phyloP scores from a whole-genome alignment of 1,284 basidiomycete species.

The Sparassis latifolia region DNA sequence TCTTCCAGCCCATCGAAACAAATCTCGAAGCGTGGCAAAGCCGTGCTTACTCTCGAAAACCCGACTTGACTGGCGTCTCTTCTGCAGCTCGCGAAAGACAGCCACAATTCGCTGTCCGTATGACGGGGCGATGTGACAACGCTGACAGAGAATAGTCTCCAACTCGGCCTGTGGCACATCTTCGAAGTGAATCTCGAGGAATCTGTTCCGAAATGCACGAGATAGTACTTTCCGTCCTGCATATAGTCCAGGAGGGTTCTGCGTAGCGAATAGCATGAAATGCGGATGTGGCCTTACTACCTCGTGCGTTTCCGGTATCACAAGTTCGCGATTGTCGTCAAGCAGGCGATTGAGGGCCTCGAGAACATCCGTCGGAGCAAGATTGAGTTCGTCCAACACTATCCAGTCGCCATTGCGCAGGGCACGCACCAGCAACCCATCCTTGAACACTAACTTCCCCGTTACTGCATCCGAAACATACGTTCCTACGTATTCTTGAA shows the following conservation, averaged over 20 bases:
- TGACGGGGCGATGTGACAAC: constrained; percentile 87
- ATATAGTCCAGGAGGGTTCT: constrained; percentile 97
- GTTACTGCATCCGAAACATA: constrained; percentile 92
- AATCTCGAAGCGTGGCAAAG: constrained; percentile 93
- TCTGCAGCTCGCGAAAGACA: constrained; percentile 93
- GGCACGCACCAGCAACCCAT: constrained; percentile 91
- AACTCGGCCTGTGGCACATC: constrained; percentile 94
- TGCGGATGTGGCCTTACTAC: constrained; percentile 90
- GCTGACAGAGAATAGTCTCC: constrained; percentile 86
- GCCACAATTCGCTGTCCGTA: constrained; percentile 88
- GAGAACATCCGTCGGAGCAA: constrained; percentile 96
- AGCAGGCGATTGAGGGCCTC: constrained; percentile 96
- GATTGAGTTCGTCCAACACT: constrained; percentile 95
- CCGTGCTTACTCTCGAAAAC: constrained; percentile 98
- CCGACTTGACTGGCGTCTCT: constrained; percentile 82
- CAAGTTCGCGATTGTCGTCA: constrained; percentile 95
- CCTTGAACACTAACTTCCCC: constrained; percentile 91
- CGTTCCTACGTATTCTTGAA: constrained; percentile 97
- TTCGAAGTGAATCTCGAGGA: constrained; percentile 96
- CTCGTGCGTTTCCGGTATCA: constrained; percentile 96
- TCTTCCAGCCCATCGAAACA: constrained; percentile 96
- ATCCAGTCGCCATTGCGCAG: constrained; percentile 95
- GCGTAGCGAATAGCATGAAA: constrained; percentile 98
- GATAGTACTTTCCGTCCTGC: constrained; percentile 94
- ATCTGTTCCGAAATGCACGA: constrained; percentile 96